These are phyloP conservation scores for Chaetoceros tenuissimus DNA, from an alignment of 108 stramenopile species.

Conservation along the genomic window DNA sequence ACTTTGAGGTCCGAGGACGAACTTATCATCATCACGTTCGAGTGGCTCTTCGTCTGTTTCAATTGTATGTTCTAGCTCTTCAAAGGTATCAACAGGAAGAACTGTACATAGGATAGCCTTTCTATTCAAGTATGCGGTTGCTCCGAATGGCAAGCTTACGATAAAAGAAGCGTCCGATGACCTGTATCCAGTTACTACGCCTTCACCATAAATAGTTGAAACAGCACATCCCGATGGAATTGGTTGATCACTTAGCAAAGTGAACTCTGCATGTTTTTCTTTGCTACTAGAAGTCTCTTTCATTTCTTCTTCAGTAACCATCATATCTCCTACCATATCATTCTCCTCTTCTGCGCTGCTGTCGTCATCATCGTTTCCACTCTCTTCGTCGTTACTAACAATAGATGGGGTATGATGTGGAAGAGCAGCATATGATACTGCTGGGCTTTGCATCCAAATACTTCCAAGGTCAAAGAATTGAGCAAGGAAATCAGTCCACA, in stretches of 20 bases:
- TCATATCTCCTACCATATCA: constrained; percentile 24
- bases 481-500: constrained; percentile 83
- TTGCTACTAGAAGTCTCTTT: constrained; percentile 14
- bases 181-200: constrained; percentile 40
- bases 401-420: constrained; percentile 12
- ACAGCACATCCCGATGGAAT: constrained; percentile 62
- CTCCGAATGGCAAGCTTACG: constrained; percentile 40
- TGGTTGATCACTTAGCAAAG: constrained; percentile 47
- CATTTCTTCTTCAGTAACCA: constrained; percentile 31
- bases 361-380: constrained; percentile 36
- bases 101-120: constrained; percentile 66
- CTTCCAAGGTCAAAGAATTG: constrained; percentile 69
- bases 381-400: constrained; percentile 25
- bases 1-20: constrained; percentile 78
- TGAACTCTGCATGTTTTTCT: constrained; percentile 6
- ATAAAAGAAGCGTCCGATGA: constrained; percentile 41
- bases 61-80: constrained; percentile 56
- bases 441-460: constrained; percentile 70
- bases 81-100: constrained; percentile 54
- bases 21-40: constrained; percentile 50
- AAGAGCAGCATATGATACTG: constrained; percentile 27
- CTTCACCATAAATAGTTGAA: constrained; percentile 68
- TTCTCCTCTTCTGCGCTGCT: constrained; percentile 41
- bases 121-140: constrained; percentile 41
- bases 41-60: constrained; percentile 45